phyloP scores from a whole-genome alignment of 305 asterid species.

The Euphrasia arctica region DNA sequence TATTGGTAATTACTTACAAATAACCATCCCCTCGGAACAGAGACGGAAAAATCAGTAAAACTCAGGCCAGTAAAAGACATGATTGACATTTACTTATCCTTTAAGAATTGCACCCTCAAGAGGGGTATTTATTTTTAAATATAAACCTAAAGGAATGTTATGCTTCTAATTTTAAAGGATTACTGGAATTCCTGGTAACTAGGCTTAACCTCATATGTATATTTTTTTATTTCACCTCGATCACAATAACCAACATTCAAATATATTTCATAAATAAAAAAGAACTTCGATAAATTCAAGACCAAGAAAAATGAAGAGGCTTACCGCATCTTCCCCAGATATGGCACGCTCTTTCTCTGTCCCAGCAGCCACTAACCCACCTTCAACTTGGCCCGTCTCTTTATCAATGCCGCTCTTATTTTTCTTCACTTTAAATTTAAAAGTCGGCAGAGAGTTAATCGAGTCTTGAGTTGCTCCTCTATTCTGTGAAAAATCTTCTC shows the following conservation, averaged over 20 bases:
- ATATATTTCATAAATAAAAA: slow-evolving; percentile 2
- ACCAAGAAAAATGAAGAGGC: slow-evolving; percentile 29
- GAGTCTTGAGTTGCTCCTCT: slow-evolving; percentile 96
- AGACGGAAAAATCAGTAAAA: too few species aligned
- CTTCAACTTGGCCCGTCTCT: slow-evolving; percentile 44
- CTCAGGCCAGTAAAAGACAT: too few species aligned
- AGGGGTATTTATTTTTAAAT: too few species aligned
- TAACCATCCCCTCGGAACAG: too few species aligned
- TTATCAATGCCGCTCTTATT: slow-evolving; percentile 42
- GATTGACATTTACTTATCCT: too few species aligned
- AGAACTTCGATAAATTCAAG: slow-evolving; percentile 13
- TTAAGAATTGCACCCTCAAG: too few species aligned
- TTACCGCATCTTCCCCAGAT: slow-evolving; percentile 93
- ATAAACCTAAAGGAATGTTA: too few species aligned
- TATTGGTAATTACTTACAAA: too few species aligned
- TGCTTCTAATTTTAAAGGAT: too few species aligned
- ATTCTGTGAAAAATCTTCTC: slow-evolving; percentile 77
- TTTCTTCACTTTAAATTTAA: slow-evolving; percentile 67
- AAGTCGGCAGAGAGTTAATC: slow-evolving; percentile 84
- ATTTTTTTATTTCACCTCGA: too few species aligned
- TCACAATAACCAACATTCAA: background rate
- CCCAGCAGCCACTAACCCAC: slow-evolving; percentile 84
- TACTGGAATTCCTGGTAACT: too few species aligned
- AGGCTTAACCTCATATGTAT: too few species aligned
- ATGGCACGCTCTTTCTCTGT: slow-evolving; percentile 83